phyloP scores from a whole-genome alignment of 129 eudicot species.

The Lactuca saligna region DNA sequence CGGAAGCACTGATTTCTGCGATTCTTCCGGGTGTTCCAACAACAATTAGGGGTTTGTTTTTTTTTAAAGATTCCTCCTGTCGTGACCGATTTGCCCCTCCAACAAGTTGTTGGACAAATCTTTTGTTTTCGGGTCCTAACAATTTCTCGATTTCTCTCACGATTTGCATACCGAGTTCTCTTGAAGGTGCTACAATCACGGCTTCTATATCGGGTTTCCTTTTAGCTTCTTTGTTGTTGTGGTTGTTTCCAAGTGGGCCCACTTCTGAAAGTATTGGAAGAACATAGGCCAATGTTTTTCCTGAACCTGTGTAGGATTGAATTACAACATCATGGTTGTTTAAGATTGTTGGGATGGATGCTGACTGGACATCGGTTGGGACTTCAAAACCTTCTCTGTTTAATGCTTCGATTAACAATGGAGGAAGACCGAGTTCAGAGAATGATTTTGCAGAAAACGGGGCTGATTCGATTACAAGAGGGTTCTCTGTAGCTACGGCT shows the following conservation, averaged over 20 bases:
- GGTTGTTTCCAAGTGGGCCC: constrained; percentile 49
- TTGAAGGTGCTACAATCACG: constrained; percentile 89
- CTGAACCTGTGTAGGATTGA: constrained; percentile 96
- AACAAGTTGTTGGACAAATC: constrained; percentile 90
- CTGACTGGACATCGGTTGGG: constrained; percentile 92
- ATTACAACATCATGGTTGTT: constrained; percentile 77
- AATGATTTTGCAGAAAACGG: constrained; percentile 94
- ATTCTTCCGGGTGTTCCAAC: constrained; percentile 95
- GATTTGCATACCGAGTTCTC: constrained; percentile 97
- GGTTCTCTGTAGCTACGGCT: constrained; percentile 35
- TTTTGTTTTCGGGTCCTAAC: constrained; percentile 76
- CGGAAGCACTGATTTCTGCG: constrained; percentile 87
- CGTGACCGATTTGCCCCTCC: constrained; percentile 87
- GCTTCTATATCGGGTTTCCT: constrained; percentile 67
- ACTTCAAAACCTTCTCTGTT: constrained; percentile 69
- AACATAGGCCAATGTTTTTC: constrained; percentile 85
- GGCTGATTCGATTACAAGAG: constrained; percentile 50
- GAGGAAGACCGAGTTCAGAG: constrained; percentile 87
- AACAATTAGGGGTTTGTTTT: constrained; percentile 82
- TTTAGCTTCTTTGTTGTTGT: constrained; percentile 31
- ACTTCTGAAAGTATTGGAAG: constrained; percentile 87
- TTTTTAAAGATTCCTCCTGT: constrained; percentile 82
- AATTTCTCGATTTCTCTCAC: constrained; percentile 89
- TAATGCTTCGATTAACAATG: constrained; percentile 63
- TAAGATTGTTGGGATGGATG: constrained; percentile 80